A percentile compares a stretch with the other conserved stretches of the same genome.
phyloP scores from a whole-genome alignment of 164 flowering plant genomes.

The Cinnamomum micranthum region DNA sequence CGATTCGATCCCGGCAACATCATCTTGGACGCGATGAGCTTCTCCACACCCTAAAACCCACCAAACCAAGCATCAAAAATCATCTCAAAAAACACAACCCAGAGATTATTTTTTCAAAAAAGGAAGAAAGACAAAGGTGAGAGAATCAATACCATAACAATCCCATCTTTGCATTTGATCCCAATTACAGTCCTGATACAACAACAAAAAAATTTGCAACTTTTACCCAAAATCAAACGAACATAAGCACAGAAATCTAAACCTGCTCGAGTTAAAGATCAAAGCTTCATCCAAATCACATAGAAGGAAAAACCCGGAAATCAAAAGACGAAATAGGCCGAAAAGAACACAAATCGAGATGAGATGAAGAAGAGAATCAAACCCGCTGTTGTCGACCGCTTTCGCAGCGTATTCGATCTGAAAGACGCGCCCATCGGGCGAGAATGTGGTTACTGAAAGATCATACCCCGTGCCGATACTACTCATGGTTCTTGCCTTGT shows the following conservation, averaged over 20 bases:
- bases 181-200: slow-evolving; percentile 73
- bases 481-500: slow-evolving; percentile 46
- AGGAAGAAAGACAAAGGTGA: neutral
- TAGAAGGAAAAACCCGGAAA: neutral
- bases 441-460: slow-evolving; percentile 95
- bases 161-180: slow-evolving; percentile 86
- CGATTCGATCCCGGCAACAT: slow-evolving; percentile 95
- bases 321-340: neutral
- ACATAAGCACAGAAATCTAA: neutral
- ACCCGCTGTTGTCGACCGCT: slow-evolving; percentile 99
- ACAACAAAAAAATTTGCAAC: neutral
- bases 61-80: slow-evolving; percentile 9
- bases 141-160: slow-evolving; percentile 52
- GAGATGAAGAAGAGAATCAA: neutral
- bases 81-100: neutral
- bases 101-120: neutral
- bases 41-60: slow-evolving; percentile 77
- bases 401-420: slow-evolving; percentile 99
- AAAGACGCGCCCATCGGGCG: slow-evolving; percentile 96
- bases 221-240: no score
- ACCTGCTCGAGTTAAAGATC: neutral
- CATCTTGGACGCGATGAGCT: slow-evolving; percentile 91
- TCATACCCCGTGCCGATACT: slow-evolving; percentile 98
- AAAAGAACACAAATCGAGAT: neutral
- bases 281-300: neutral